phyloP scores from a whole-genome alignment of 169 alveolate genomes.

The Hepatocystis sp. region DNA sequence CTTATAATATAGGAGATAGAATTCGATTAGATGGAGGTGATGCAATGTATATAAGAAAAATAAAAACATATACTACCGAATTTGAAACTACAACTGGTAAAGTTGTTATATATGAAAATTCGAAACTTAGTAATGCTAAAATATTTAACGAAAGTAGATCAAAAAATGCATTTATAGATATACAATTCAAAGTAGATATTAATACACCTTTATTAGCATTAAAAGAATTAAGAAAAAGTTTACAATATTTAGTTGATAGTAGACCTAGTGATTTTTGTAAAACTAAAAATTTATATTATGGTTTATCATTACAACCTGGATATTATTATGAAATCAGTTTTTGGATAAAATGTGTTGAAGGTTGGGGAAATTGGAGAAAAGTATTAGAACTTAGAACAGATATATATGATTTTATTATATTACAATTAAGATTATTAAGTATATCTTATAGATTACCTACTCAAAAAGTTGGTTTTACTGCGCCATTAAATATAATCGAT shows the following conservation, averaged over 20 bases:
- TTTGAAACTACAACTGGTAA: slow-evolving; percentile 88
- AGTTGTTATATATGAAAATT: slow-evolving; percentile 87
- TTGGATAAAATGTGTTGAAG: slow-evolving; percentile 87
- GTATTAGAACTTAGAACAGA: slow-evolving; percentile 83
- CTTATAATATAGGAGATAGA: slow-evolving; percentile 91
- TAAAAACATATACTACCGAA: slow-evolving; percentile 89
- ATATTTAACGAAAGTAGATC: slow-evolving; percentile 90
- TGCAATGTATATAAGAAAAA: slow-evolving; percentile 86
- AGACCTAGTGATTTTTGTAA: slow-evolving; percentile 89
- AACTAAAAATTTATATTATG: slow-evolving; percentile 81
- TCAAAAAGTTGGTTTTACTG: slow-evolving; percentile 82
- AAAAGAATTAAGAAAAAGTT: slow-evolving; percentile 80
- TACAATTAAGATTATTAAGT: slow-evolving; percentile 78
- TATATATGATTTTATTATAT: slow-evolving; percentile 79
- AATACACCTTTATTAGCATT: slow-evolving; percentile 88
- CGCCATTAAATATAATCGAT: slow-evolving; percentile 74
- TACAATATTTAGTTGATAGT: slow-evolving; percentile 83
- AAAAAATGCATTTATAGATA: slow-evolving; percentile 83
- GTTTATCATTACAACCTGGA: slow-evolving; percentile 87
- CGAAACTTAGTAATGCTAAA: slow-evolving; percentile 85
- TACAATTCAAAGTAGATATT: slow-evolving; percentile 84
- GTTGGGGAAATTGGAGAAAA: slow-evolving; percentile 88
- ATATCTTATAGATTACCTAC: slow-evolving; percentile 81
- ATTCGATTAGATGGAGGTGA: slow-evolving; percentile 88
- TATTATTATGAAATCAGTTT: slow-evolving; percentile 82